phyloP scores from a whole-genome alignment of 2,329 filamentous ascomycete genomes.

The Penicillium griseofulvum region DNA sequence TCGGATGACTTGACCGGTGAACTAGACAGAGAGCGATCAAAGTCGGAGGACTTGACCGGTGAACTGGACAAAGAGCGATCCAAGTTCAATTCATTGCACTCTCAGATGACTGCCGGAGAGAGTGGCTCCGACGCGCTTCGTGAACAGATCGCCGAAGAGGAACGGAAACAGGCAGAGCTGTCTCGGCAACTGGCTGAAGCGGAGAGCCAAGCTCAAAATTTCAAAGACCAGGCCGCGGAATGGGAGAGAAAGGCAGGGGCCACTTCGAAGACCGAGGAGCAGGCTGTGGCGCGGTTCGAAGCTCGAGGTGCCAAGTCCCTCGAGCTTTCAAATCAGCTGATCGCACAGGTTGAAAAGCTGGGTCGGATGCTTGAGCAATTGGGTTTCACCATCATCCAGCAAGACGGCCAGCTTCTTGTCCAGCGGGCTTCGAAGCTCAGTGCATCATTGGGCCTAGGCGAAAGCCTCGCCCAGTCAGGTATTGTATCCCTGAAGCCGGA shows the following conservation, averaged over 20 bases:
- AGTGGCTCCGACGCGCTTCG: conserved; percentile 77
- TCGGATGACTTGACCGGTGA: conserved; percentile 49
- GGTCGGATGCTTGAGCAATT: conserved; percentile 79
- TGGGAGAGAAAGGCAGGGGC: conserved; percentile 59
- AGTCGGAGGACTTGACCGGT: conserved; percentile 45
- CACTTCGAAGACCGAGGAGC: conserved; percentile 32
- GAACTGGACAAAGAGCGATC: conserved; percentile 65
- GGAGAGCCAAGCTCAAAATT: conserved; percentile 70
- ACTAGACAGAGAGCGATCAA: conserved; percentile 57
- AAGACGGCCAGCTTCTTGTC: conserved; percentile 70
- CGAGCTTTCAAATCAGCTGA: conserved; percentile 79
- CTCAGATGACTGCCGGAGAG: conserved; percentile 76
- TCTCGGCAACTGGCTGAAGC: conserved; percentile 69
- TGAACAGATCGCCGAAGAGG: conserved; percentile 71
- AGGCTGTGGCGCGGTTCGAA: conserved; percentile 58
- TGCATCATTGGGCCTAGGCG: conserved; percentile 35
- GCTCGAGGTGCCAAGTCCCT: conserved; percentile 70
- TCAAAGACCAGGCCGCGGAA: conserved; percentile 72
- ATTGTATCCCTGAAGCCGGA: conserved; percentile 52
- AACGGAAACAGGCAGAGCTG: conserved; percentile 65
- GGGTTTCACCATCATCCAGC: conserved; percentile 75
- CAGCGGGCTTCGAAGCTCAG: conserved; percentile 64
- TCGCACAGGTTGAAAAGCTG: conserved; percentile 80
- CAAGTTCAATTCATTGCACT: conserved; percentile 66
- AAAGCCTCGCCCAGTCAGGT: conserved; percentile 36